phyloP scores from a whole-genome alignment of 2,329 filamentous ascomycete species.

The Aspergillus sp. region DNA sequence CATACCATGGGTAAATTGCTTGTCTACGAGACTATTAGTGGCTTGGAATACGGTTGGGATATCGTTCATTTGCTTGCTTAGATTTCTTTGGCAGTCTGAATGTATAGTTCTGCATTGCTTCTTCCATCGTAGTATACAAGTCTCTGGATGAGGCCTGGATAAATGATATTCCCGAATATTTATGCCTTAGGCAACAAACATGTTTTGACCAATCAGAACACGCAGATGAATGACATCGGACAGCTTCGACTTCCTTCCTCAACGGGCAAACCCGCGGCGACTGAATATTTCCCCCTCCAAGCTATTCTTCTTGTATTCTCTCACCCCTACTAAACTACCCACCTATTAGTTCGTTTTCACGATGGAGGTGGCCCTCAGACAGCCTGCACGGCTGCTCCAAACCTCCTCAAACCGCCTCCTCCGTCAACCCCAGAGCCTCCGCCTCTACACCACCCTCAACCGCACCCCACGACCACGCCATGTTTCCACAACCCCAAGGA shows the following conservation, averaged over 20 bases:
- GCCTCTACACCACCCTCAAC: slow-evolving; percentile 16
- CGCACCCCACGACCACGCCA: slow-evolving; percentile 19
- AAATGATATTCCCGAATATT: slow-evolving; percentile 1
- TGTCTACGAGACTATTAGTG: not conserved
- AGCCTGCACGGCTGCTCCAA: slow-evolving; percentile 28
- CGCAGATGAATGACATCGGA: slow-evolving; percentile 5
- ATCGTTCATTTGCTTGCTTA: too few relatives aligned
- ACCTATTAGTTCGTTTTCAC: slow-evolving; percentile 6
- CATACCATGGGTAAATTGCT: slow-evolving; percentile 8
- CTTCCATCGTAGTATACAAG: not conserved
- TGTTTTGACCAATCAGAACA: slow-evolving; percentile 8
- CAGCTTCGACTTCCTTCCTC: slow-evolving; percentile 5
- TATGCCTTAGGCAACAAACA: slow-evolving; percentile 21
- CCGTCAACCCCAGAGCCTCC: slow-evolving; percentile 10
- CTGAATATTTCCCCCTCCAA: slow-evolving; percentile 2
- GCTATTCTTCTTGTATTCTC: slow-evolving; percentile 1
- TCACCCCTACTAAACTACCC: not conserved
- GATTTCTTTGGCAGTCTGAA: not conserved
- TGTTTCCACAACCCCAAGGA: slow-evolving; percentile 21
- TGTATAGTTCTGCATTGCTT: not conserved
- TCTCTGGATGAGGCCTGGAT: not conserved
- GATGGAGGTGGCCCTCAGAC: slow-evolving; percentile 34
- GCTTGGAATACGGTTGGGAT: not conserved
- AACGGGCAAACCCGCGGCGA: slow-evolving; percentile 7
- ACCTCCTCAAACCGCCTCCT: slow-evolving; percentile 17